Conservation (phyloP, 257 asterid species). For the Nicotiana benthamiana region DNA sequence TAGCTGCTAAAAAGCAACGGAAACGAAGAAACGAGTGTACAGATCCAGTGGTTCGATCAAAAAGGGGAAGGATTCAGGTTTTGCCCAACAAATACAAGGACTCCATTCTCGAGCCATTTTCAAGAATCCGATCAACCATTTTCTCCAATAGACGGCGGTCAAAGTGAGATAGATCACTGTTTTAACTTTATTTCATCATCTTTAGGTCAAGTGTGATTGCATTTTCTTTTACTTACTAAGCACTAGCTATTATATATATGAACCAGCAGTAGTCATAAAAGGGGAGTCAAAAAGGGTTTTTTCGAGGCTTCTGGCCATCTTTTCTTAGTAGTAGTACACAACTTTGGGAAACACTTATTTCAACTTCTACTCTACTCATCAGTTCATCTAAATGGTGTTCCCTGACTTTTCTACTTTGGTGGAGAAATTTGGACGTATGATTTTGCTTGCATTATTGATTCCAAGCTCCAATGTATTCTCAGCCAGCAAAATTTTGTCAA, state of each 20-base stretch:
- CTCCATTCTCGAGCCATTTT: constrained; percentile 7
- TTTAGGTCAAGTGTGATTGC: neutral
- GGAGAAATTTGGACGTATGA: too few species aligned
- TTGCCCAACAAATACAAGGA: constrained; percentile 15
- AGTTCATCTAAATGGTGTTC: too few species aligned
- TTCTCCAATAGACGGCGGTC: constrained; percentile 10
- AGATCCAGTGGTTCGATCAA: constrained; percentile 3
- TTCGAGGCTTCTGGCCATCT: neutral
- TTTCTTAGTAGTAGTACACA: too few species aligned
- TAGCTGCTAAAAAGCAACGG: neutral
- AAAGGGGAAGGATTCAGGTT: constrained; percentile 14
- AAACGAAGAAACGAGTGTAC: neutral
- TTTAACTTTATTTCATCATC: neutral
- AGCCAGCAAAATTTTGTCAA: too few species aligned
- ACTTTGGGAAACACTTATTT: too few species aligned
- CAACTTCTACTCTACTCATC: too few species aligned
- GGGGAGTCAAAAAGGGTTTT: neutral
- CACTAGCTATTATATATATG: neutral
- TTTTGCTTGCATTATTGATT: too few species aligned
- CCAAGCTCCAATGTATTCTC: too few species aligned
- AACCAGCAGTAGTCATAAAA: neutral
- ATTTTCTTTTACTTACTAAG: neutral
- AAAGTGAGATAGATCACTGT: neutral
- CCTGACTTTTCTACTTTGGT: too few species aligned
- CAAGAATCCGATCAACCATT: constrained; percentile 5